Base-by-base conservation (phyloP, 805 yeast genomes). In the Candida hispaniensis region DNA sequence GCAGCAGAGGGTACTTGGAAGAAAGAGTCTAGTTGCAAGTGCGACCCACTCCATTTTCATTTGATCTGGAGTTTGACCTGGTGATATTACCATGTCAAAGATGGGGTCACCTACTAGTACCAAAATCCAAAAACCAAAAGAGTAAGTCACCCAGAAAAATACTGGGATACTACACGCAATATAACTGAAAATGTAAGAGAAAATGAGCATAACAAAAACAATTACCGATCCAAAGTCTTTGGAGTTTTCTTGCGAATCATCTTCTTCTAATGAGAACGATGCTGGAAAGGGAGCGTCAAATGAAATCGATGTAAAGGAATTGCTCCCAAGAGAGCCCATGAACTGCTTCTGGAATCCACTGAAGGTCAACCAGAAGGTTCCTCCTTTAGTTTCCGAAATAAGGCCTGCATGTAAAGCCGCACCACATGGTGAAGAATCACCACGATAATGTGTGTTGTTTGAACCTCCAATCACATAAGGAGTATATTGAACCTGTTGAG, bases 331-430 rank as follows among this genome's bases (percentile, higher is more conserved):
- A 1, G 60, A 47, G 0, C 75, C 52, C 0, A 60, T 59, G 47
- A 79, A 85, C 6, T 27, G 24, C 14, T 32, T 28, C 18, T 25
- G 26, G 9, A 28, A 28, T 5, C 88, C 83, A 6, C 56, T 49
- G 52, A 71, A 75, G 2, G 72, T 58, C 11, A 79, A 44, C 33
- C 67, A 61, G 1, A 80, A 85, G 51, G 88, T 78, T 0, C 94
- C 95, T 2, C 97, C 97, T 40, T 59, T 60, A 16, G 64, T 49
- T 9, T 88, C 76, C 0, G 91, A 76, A 1, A 85, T 59, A 0
- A 75, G 54, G 1, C 95, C 95, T 2, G 86, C 74, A 55, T 86
- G 95, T 4, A 80, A 71, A 0, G 91, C 96, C 2, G 95, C 79
- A 0, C 85, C 88, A 53, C 97, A 86, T 0, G 88, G 76, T 47